These are phyloP conservation scores for Pulicaria dysenterica DNA, from an alignment of 129 eudicot genomes.

Conservation along the genomic window DNA sequence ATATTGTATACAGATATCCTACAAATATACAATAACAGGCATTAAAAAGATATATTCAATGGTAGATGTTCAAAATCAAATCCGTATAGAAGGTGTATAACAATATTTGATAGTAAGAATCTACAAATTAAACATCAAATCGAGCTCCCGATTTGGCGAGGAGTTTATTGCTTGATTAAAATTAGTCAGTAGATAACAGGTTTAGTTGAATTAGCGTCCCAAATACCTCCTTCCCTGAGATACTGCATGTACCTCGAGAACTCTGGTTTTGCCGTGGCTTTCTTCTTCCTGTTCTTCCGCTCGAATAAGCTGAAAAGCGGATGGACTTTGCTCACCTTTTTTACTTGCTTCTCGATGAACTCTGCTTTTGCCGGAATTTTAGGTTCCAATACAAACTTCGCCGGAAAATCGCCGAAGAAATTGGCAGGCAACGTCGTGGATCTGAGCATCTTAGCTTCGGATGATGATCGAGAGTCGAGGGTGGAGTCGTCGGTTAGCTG, in stretches of 20 bases:
- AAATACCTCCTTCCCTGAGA: conserved; percentile 67
- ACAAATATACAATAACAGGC: too few relatives aligned
- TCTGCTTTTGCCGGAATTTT: conserved; percentile 27
- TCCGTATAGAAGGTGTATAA: too few relatives aligned
- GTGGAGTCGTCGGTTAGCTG: conserved; percentile 38
- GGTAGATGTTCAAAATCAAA: too few relatives aligned
- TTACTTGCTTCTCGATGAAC: conserved; percentile 40
- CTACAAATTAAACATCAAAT: not conserved
- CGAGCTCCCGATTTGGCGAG: not conserved
- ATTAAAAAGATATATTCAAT: too few relatives aligned
- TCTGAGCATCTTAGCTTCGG: conserved; percentile 42
- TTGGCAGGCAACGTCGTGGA: conserved; percentile 50
- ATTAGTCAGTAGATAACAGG: conserved; percentile 48
- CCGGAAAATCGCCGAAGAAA: conserved; percentile 23
- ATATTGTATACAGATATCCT: too few relatives aligned
- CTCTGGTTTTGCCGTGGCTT: conserved; percentile 75
- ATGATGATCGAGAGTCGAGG: not conserved
- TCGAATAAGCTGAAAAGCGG: conserved; percentile 61
- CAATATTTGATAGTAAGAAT: not conserved
- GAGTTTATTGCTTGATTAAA: not conserved
- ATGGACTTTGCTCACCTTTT: conserved; percentile 63
- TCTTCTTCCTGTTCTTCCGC: conserved; percentile 46
- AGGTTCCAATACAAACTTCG: conserved; percentile 18
- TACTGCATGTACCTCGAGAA: conserved; percentile 72
- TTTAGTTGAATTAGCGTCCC: conserved; percentile 39